These are phyloP conservation scores for Sporisorium scitamineum DNA, from an alignment of 1,284 basidiomycete genomes.

Conservation along the genomic window DNA sequence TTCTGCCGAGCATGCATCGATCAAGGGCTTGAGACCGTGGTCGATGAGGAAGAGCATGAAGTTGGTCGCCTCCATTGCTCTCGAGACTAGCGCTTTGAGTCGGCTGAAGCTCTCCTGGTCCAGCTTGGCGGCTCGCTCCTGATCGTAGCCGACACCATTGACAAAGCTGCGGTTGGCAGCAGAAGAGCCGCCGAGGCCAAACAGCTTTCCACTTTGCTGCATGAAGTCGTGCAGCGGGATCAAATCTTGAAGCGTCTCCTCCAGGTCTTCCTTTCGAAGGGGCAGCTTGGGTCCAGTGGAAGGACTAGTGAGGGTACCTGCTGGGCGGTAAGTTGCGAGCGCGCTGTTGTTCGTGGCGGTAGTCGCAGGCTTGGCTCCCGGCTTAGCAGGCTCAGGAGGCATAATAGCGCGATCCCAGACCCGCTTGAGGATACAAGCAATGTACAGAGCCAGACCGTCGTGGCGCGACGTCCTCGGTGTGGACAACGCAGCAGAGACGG, in stretches of 20 bases:
- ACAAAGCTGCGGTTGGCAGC: constrained; percentile 41
- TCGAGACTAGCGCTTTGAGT: constrained; percentile 80
- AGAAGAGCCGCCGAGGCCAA: constrained; percentile 55
- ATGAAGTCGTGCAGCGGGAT: constrained; percentile 58
- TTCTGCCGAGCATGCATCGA: constrained; percentile 71
- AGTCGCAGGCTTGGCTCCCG: constrained; percentile 33
- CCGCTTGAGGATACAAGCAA: constrained; percentile 84
- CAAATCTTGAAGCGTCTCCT: constrained; percentile 55
- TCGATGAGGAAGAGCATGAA: constrained; percentile 92
- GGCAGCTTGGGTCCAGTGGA: constrained; percentile 23
- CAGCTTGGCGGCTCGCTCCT: constrained; percentile 69
- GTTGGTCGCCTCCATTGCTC: constrained; percentile 75
- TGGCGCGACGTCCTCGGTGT: constrained; percentile 73
- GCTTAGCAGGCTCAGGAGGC: constrained; percentile 37
- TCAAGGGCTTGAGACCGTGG: constrained; percentile 87
- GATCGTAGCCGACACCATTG: constrained; percentile 39
- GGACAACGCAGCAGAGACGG: constrained; percentile 46
- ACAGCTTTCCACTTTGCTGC: constrained; percentile 63
- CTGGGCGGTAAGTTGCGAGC: constrained; percentile 30
- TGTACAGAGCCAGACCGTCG: constrained; percentile 88
- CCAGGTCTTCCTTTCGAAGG: constrained; percentile 50
- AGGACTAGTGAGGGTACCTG: constrained; percentile 5
- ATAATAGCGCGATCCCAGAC: constrained; percentile 82
- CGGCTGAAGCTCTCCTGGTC: constrained; percentile 84
- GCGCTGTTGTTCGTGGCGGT: constrained; percentile 18